Evolutionary conservation across 2,329 filamentous ascomycete genomes (phyloP), one percentile per base, ranked within the genome.

Genomic region (Lachnellula occidentalis): DNA sequence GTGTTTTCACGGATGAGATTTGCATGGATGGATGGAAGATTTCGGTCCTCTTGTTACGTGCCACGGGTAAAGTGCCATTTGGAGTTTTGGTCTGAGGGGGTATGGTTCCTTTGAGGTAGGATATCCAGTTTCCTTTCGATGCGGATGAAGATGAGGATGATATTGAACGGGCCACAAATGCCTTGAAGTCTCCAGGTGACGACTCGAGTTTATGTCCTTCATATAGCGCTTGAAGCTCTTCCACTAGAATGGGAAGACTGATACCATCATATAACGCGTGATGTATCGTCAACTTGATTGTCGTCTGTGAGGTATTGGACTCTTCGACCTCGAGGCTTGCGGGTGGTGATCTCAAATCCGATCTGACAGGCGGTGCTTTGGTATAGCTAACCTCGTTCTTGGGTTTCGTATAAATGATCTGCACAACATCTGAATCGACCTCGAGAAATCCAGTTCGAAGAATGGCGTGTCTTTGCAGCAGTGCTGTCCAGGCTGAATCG

Each of bases 181-280:
- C 43, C 14, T 62, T 59, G 42, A 61, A 48, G 11, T 49, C 41
- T 59, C 31, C 63, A 51, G 58, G 17, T 9, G 55, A 31, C 1
- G 39, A 14, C n/a, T 57, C n/a, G 11, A 58, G 2, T 22, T 34
- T n/a, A 9, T 55, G 11, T 14, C 58, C 47, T 61, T 65, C 39
- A 63, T 71, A 71, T 68, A 83, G 36, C 74, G 64, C 58, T 57
- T 76, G 69, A 12, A 86, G 71, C 41, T 78, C 71, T 14, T 77
- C 66, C 21, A 90, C 73, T 5, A 95, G 72, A 0, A 78, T 67
- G 1, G 85, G 81, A 4, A 96, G 74, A 63, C 88, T 94, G 56
- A 95, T 78, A 5, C 86, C 91, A 68, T 96, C 92, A 66, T 96
- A 97, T 0, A 96, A 75, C 0, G 88, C 88, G 68, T 97, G 92